Percentiles rank a stretch among this genome's conserved stretches.
phyloP scores from a whole-genome alignment of 306 rosid genomes.

The Cajanus cajan region DNA sequence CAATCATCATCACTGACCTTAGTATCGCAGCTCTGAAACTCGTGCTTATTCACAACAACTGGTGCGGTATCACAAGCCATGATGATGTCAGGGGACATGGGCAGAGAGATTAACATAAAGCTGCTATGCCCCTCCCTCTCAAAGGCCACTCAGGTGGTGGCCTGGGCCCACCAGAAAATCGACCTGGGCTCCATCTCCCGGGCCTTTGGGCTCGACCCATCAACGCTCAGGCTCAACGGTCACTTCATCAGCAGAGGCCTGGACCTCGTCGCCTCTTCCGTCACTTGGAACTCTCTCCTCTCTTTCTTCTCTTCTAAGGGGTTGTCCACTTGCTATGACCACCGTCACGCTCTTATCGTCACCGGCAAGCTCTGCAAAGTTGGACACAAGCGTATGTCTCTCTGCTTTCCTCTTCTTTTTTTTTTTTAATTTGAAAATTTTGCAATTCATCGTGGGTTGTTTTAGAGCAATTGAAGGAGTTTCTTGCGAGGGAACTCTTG shows the following conservation, averaged over 20 bases:
- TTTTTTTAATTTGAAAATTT: background rate
- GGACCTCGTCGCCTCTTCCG: constrained; percentile 60
- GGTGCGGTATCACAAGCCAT: no score
- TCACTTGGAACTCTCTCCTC: constrained; percentile 76
- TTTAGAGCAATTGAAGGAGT: background rate
- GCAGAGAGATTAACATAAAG: constrained; percentile 43
- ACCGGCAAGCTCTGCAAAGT: constrained; percentile 59
- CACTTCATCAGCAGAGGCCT: constrained; percentile 70
- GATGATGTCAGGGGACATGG: background rate
- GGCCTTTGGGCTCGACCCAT: constrained; percentile 62
- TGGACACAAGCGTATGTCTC: constrained; percentile 55
- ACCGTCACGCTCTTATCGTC: constrained; percentile 45
- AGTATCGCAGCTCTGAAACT: background rate
- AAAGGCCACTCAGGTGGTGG: constrained; percentile 29
- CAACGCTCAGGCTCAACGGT: constrained; percentile 70
- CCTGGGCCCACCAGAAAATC: constrained; percentile 48
- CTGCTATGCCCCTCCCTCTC: constrained; percentile 60
- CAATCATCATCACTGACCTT: background rate
- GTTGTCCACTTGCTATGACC: constrained; percentile 50
- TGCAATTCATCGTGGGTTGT: background rate
- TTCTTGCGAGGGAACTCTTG: background rate
- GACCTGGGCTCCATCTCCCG: constrained; percentile 71
- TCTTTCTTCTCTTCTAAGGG: constrained; percentile 72
- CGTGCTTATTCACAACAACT: background rate
- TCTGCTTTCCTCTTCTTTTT: background rate